Conservation (phyloP, 2,329 filamentous ascomycete species). For the Penicillium hesseltinei region DNA sequence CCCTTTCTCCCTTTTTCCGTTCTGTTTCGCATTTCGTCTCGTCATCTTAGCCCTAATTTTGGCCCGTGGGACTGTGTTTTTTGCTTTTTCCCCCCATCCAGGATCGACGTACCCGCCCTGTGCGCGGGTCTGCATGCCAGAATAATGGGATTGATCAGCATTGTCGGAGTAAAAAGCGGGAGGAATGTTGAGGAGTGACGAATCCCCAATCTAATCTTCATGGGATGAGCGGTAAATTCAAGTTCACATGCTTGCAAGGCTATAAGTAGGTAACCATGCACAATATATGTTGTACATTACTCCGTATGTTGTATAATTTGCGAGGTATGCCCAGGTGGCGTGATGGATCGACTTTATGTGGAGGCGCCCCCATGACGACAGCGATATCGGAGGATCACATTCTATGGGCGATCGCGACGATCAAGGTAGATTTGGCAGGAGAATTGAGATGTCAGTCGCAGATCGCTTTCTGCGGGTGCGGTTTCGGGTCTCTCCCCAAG, state of each 20-base stretch:
- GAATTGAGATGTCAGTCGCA: slow-evolving; percentile 10
- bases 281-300: not conserved
- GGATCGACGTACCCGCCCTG: slow-evolving; percentile 11
- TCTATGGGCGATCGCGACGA: slow-evolving; percentile 6
- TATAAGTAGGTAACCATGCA: not conserved
- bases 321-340: slow-evolving; percentile 13
- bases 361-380: not conserved
- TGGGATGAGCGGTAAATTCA: not conserved
- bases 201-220: not conserved
- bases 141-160: slow-evolving; percentile 1
- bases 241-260: not conserved
- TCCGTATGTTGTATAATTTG: not conserved
- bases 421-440: slow-evolving; percentile 1
- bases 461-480: slow-evolving; percentile 3
- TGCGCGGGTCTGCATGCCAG: slow-evolving; percentile 7
- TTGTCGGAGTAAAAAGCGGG: not conserved
- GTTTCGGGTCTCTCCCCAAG: not conserved
- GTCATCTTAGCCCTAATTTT: not conserved
- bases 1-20: not conserved
- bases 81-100: not conserved
- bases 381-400: slow-evolving; percentile 22
- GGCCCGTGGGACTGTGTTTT: not conserved
- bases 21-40: not conserved
- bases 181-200: not conserved
- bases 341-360: slow-evolving; percentile 6